Base-by-base conservation (phyloP, 2,329 filamentous ascomycete genomes). In the Immersiporthe knoxdaviesiana region DNA sequence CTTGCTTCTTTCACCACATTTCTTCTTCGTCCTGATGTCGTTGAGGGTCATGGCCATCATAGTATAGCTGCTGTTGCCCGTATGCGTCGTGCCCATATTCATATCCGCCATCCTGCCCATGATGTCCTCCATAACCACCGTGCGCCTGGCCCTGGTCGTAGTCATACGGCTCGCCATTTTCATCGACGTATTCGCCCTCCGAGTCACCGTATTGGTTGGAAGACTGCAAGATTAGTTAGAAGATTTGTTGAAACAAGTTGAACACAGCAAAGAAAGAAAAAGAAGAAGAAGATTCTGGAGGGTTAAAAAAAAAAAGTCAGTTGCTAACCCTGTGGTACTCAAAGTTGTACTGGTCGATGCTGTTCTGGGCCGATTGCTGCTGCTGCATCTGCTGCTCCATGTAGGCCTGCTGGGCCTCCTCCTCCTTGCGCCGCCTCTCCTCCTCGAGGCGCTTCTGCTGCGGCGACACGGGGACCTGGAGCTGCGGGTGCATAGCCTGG, bases 401-500 rank as follows among this genome's bases (percentile, higher is more conserved):
- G 68, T 82, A 81, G 68, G 79, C 78, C 66, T 83, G 81, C 61
- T 82, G 79, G 14, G 65, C 67, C 70, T 85, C 82, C 70, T 83
- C 78, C 52, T 80, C 80, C 73, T 84, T 84, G 72, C 88, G 86
- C 74, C 90, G 88, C 67, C 70, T 69, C 61, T 80, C 79, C 72
- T 81, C 79, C 58, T 80, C 78, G 63, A 76, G 74, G 30, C 78
- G 73, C 71, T 80, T 81, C 68, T 80, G 78, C 71, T 80, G 93
- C 47, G 92, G 90, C 21, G 92, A 94, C 47, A 92, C 88, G n/a
- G 93, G 93, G 58, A 97, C 90, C 75, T 97, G 92, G 81, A 97
- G 92, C 77, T 97, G 93, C 58, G 96, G 96, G 79, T 99, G 96
- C 93, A 97, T 97, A 76, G 97, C 94, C 81, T 99, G 96, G 60